Base-by-base conservation (phyloP, 2,329 filamentous ascomycete genomes). In the Sphaerulina populicola region DNA sequence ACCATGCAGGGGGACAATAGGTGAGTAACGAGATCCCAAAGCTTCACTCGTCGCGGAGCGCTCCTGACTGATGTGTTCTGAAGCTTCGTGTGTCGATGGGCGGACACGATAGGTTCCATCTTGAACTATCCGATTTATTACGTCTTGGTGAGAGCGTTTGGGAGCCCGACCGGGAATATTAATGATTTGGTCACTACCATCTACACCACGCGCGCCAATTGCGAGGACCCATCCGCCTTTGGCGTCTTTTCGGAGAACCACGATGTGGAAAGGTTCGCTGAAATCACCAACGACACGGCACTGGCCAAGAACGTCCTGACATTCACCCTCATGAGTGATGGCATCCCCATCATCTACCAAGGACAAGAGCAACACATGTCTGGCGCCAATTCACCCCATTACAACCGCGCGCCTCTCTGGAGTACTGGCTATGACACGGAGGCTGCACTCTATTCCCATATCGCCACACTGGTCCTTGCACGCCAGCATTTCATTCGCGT, bases 331-430 rank as follows among this genome's bases (percentile, higher is more conserved):
- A 64, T 72, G 30, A 59, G 62, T 21, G 71, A 73, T 52, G 71
- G 71, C 36, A 70, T 73, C 8, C 71, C 71, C 0, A 69, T 72
- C 55, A 60, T 72, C 37, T 73, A 71, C 49, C 62, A 68, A 31
- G 71, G 71, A 10, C 69, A 72, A 53, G 71, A 73, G 50, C 70
- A 72, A 51, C 67, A 70, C 47, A 71, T 67, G 56, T 42, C 58
- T 8, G 69, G 69, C 37, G 60, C 56, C 8, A 62, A 62, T 2
- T 52, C 54, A 12, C 58, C 60, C 2, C 60, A 60, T 38, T 65
- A 63, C 21, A 70, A 71, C 48, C 60, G 71, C 42, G 65, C 69
- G 43, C 68, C 70, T 0, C 54, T 69, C 5, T 73, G 71, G 71
- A 33, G 47, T 8, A 55, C 65, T 3, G 62, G 60, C 1, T 76